phyloP scores from a whole-genome alignment of 2,329 filamentous ascomycete species.

The Zopfia rhizophila region DNA sequence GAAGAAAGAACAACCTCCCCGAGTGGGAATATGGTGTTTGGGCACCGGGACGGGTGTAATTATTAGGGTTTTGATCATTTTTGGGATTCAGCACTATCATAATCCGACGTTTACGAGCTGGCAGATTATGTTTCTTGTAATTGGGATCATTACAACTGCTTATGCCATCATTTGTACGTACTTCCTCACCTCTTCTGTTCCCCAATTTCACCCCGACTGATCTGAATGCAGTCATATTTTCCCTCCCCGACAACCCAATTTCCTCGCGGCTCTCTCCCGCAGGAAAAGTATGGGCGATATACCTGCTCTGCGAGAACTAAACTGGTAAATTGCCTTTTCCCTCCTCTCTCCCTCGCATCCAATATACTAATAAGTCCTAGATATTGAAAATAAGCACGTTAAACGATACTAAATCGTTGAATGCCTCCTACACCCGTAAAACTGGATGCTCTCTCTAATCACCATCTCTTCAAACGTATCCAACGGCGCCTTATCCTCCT shows the following conservation, averaged over 20 bases:
- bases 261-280: conserved; percentile 28
- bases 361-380: no score
- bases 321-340: no score
- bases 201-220: no score
- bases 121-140: conserved; percentile 75
- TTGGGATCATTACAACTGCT: conserved; percentile 47
- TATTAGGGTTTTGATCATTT: conserved; percentile 66
- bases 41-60: conserved; percentile 66
- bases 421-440: conserved; percentile 56
- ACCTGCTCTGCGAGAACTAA: conserved; percentile 57
- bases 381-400: conserved; percentile 61
- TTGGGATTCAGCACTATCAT: conserved; percentile 65
- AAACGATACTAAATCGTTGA: conserved; percentile 58
- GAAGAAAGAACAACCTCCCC: conserved; percentile 68
- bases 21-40: conserved; percentile 55
- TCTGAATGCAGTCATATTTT: conserved; percentile 62
- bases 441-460: conserved; percentile 48
- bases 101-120: conserved; percentile 67
- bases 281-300: conserved; percentile 43
- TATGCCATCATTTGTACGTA: conserved; percentile 35
- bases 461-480: conserved; percentile 43
- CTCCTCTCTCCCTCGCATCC: no score
- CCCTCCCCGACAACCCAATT: conserved; percentile 63
- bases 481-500: conserved; percentile 52
- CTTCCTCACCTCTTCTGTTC: no score